Evolutionary conservation across 139 green algal species (phyloP).

Genomic region (Chlamydomonas sp.): DNA sequence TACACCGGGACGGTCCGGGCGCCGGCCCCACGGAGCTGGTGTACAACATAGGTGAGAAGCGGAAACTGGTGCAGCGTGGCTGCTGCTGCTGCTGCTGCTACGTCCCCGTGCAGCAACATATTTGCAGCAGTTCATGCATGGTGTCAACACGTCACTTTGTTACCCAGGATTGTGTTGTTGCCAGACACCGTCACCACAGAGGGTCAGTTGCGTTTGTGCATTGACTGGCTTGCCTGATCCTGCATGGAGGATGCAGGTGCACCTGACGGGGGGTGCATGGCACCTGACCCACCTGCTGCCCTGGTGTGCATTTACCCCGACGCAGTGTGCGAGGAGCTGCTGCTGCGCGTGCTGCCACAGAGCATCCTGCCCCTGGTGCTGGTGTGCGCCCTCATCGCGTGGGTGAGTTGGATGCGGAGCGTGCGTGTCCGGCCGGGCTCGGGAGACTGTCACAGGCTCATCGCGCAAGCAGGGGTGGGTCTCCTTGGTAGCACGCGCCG

Average conservation of each 20-base stretch:
- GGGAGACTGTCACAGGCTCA: too few species aligned
- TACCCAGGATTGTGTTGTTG: not conserved
- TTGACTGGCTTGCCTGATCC: too few species aligned
- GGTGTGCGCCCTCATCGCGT: constrained; percentile 22
- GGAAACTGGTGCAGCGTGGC: not conserved
- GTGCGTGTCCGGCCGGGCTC: too few species aligned
- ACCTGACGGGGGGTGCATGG: not conserved
- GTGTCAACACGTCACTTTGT: too few species aligned
- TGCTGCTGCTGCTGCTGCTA: not conserved
- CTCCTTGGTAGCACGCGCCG: too few species aligned
- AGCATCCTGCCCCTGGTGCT: constrained; percentile 47
- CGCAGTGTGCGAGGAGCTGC: constrained; percentile 39
- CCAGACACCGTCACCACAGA: too few species aligned
- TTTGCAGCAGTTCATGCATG: not conserved
- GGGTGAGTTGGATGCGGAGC: constrained; percentile 31
- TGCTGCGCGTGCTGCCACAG: constrained; percentile 41
- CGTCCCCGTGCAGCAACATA: not conserved
- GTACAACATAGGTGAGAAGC: constrained; percentile 55
- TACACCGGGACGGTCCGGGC: constrained; percentile 49
- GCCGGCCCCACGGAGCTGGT: constrained; percentile 39
- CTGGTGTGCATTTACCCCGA: not conserved
- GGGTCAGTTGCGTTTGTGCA: not conserved
- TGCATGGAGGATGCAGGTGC: not conserved
- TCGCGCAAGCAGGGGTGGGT: too few species aligned
- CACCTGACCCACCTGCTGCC: not conserved